Conservation (phyloP, 495 filamentous ascomycete genomes). For the Thozetella sp. region DNA sequence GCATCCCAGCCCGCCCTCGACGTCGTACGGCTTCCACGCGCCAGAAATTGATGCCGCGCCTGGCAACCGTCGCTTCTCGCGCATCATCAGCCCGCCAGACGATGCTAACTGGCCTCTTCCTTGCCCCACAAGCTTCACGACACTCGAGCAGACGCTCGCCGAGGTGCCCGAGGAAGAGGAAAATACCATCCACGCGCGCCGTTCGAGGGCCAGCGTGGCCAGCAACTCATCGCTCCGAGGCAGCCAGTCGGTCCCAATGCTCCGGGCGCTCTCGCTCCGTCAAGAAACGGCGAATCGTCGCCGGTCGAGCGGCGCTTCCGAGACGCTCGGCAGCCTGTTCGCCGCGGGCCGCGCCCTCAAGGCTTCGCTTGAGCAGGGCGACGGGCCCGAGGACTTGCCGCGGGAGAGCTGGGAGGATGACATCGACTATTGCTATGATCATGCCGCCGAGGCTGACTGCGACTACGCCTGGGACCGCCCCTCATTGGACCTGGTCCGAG, state of each 20-base stretch:
- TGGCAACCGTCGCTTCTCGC: conserved; percentile 19
- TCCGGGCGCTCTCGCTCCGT: conserved; percentile 33
- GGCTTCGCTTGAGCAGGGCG: conserved; percentile 26
- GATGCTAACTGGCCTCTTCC: conserved; percentile 50
- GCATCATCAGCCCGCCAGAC: conserved; percentile 46
- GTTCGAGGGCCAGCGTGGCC: conserved; percentile 34
- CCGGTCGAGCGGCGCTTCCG: conserved; percentile 42
- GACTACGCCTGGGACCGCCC: conserved; percentile 83
- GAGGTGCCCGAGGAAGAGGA: conserved; percentile 81
- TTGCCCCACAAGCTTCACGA: conserved; percentile 34
- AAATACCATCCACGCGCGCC: conserved; percentile 18
- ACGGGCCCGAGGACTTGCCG: conserved; percentile 35
- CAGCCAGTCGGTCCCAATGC: conserved; percentile 46
- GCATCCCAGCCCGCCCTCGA: conserved; percentile 20
- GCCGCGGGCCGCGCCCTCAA: conserved; percentile 30
- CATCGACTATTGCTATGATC: conserved; percentile 93
- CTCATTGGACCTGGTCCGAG: conserved; percentile 41
- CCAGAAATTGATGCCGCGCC: conserved; percentile 30
- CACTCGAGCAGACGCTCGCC: conserved; percentile 50
- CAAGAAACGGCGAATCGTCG: conserved; percentile 27
- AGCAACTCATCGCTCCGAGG: conserved; percentile 47
- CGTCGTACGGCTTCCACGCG: conserved; percentile 24
- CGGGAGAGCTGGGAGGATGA: conserved; percentile 84
- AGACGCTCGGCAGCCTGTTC: conserved; percentile 39
- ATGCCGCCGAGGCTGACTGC: conserved; percentile 86